Evolutionary conservation across 2,329 filamentous ascomycete species (phyloP), one percentile per base, ranked within the genome.

Genomic region (Penicillium sp.): DNA sequence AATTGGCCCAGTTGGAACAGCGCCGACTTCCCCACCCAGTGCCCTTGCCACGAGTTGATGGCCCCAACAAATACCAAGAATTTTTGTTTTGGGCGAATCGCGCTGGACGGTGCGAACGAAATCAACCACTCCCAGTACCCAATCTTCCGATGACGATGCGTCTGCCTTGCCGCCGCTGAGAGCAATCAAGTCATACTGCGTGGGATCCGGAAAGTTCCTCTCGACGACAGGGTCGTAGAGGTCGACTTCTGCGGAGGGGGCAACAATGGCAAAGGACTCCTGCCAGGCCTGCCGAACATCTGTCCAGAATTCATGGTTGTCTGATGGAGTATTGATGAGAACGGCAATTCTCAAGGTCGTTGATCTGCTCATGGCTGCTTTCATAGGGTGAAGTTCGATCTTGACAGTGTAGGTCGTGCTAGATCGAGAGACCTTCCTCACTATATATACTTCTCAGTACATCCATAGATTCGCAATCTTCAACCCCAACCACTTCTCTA

Each of bases 41-140:
- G 45, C 66, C 13, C 63, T 50, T 4, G 55, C 54, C 27, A 71
- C 65, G 7, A 66, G 70, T 51, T 73, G 69, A 50, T 73, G 70
- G 9, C 70, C 70, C 70, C 69, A 73, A 49, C 65, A 68, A n/a
- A 68, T 62, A 5, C 65, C 64, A 4, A 63, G 43, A 4, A 69
- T 43, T 48, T 69, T 69, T 32, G 56, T 59, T 21, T 47, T 39
- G 7, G 63, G 64, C 18, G 47, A 43, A 3, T 55, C 35, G 4
- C 39, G 35, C 3, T 57, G 63, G 9, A 67, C 52, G 4, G 55
- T 53, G 15, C 62, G 55, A 11, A 73, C 50, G 43, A 69, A 73
- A 2, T 59, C 51, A 43, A 72, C 62, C 5, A 72, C 58, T 25
- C 65, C 61, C 25, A 69, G 46, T 13, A 73, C 67, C 69, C 71